Percentiles rank a stretch among this genome's conserved stretches.
Conservation (phyloP, 352 stramenopile genomes). For the Globisporangium okanoganense region DNA sequence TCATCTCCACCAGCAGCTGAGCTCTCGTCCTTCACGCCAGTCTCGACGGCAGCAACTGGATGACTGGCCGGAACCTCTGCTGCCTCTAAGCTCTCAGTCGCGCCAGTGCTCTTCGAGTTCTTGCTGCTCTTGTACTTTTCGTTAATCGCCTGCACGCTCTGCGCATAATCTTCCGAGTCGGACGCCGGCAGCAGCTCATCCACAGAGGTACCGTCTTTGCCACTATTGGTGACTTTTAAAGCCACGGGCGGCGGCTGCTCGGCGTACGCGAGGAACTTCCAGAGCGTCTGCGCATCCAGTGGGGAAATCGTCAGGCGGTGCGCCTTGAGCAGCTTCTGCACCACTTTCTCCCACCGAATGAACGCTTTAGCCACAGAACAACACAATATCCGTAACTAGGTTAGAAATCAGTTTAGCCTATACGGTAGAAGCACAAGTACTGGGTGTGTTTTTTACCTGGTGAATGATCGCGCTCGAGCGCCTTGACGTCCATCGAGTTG, state of each 20-base stretch:
- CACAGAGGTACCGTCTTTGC: background rate
- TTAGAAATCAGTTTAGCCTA: background rate
- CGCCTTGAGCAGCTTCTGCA: slow-evolving; percentile 30
- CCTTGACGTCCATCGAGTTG: slow-evolving; percentile 33
- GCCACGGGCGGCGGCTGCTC: slow-evolving; percentile 8
- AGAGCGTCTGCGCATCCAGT: slow-evolving; percentile 49
- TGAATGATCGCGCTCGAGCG: slow-evolving; percentile 37
- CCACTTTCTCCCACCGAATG: slow-evolving; percentile 50
- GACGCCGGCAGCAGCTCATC: slow-evolving; percentile 40
- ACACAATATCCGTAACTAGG: slow-evolving; percentile 1
- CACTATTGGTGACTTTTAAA: background rate
- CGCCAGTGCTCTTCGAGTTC: background rate
- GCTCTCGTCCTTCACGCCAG: background rate
- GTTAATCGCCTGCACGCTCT: slow-evolving; percentile 26
- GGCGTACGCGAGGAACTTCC: slow-evolving; percentile 76
- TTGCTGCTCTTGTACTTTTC: slow-evolving; percentile 6
- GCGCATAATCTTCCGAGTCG: slow-evolving; percentile 47
- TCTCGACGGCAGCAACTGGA: background rate
- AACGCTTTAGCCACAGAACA: background rate
- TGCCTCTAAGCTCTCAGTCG: slow-evolving; percentile 13
- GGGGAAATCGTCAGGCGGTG: slow-evolving; percentile 33
- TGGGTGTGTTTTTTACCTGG: slow-evolving; percentile 23
- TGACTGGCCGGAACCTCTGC: background rate
- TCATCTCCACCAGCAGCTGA: background rate
- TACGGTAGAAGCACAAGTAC: no score